Conservation (phyloP, 2,329 filamentous ascomycete genomes). For the Fusarium fujikuroi region DNA sequence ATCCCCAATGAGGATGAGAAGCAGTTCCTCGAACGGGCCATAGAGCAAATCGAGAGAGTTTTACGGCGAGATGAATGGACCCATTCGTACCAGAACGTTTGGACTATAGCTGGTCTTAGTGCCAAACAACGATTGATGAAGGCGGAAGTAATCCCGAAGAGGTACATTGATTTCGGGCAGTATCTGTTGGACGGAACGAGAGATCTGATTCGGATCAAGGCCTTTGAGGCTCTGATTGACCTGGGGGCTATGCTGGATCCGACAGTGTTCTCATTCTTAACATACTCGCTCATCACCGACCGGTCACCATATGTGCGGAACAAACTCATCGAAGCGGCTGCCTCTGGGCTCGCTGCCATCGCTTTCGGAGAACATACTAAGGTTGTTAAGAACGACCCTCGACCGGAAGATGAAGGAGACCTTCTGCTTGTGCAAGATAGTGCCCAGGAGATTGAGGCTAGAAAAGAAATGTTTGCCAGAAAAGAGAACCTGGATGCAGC, state of each 20-base stretch:
- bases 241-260: slow-evolving; percentile 69
- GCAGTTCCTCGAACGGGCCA: slow-evolving; percentile 62
- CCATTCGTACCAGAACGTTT: slow-evolving; percentile 74
- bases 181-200: slow-evolving; percentile 73
- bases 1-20: slow-evolving; percentile 58
- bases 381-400: slow-evolving; percentile 53
- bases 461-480: slow-evolving; percentile 71
- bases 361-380: slow-evolving; percentile 70
- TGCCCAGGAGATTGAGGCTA: slow-evolving; percentile 64
- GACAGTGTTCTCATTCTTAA: slow-evolving; percentile 65
- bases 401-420: slow-evolving; percentile 49
- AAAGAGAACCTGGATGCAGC: slow-evolving; percentile 71
- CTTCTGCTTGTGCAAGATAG: slow-evolving; percentile 57
- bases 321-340: slow-evolving; percentile 68
- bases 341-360: slow-evolving; percentile 68
- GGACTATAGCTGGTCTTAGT: slow-evolving; percentile 70
- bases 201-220: slow-evolving; percentile 72
- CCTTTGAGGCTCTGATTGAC: slow-evolving; percentile 71
- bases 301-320: slow-evolving; percentile 71
- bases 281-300: slow-evolving; percentile 69
- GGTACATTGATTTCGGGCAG: slow-evolving; percentile 67
- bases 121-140: slow-evolving; percentile 73
- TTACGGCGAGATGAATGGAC: slow-evolving; percentile 76
- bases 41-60: slow-evolving; percentile 74
- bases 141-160: slow-evolving; percentile 66